Percentiles rank a stretch among this genome's conserved stretches.
Conservation (phyloP, 2,329 filamentous ascomycete genomes). For the Epicoccum sorghinum region DNA sequence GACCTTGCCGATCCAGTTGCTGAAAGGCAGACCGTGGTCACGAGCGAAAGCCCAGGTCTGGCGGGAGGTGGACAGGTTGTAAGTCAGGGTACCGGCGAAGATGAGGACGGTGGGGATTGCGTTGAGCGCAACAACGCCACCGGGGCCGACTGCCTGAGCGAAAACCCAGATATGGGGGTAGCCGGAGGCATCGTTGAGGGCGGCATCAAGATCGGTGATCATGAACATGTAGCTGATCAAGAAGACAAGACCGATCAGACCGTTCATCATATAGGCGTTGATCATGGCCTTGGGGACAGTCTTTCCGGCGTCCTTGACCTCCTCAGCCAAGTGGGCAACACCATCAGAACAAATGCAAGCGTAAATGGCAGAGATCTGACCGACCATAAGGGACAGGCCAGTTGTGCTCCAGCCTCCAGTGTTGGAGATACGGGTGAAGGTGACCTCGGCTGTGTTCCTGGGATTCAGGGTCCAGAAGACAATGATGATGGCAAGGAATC, state of each 20-base stretch:
- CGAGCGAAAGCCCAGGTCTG: slow-evolving; percentile 47
- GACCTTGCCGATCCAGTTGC: slow-evolving; percentile 35
- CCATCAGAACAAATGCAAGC: slow-evolving; percentile 48
- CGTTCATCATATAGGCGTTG: slow-evolving; percentile 49
- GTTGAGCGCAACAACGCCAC: slow-evolving; percentile 39
- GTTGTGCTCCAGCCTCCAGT: slow-evolving; percentile 48
- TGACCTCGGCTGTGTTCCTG: slow-evolving; percentile 33
- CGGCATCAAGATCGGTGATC: slow-evolving; percentile 39
- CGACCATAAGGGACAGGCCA: slow-evolving; percentile 49
- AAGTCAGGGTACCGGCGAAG: slow-evolving; percentile 39
- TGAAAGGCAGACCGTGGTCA: slow-evolving; percentile 44
- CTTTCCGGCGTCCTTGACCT: slow-evolving; percentile 50
- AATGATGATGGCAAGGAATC: slow-evolving; percentile 53
- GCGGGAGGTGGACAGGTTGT: slow-evolving; percentile 40
- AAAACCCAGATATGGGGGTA: slow-evolving; percentile 48
- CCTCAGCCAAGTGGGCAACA: slow-evolving; percentile 52
- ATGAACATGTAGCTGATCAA: slow-evolving; percentile 43
- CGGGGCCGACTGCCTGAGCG: slow-evolving; percentile 30
- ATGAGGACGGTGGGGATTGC: slow-evolving; percentile 40
- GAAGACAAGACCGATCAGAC: slow-evolving; percentile 43
- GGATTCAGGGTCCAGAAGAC: slow-evolving; percentile 46
- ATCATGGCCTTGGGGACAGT: slow-evolving; percentile 52
- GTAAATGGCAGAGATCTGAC: slow-evolving; percentile 48
- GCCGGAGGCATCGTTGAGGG: slow-evolving; percentile 35
- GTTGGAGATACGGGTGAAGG: slow-evolving; percentile 46